A percentile compares a stretch with the other conserved stretches of the same genome.
Evolutionary conservation across 2,329 filamentous ascomycete species (phyloP).

Genomic region (Beauveria scarabaeidicola): DNA sequence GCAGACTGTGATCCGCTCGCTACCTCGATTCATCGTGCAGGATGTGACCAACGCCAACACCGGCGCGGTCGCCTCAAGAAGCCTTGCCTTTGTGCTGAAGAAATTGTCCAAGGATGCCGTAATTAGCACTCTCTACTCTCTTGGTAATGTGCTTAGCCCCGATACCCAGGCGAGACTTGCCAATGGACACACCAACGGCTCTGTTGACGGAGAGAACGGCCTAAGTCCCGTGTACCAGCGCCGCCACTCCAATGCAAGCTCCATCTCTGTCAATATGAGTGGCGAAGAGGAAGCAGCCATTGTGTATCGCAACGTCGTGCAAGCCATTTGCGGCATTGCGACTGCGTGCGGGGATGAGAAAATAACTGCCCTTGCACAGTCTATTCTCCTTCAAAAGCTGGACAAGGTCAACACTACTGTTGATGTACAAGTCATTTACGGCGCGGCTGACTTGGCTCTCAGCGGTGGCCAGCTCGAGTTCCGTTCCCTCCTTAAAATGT

Average conservation of each 20-base stretch:
- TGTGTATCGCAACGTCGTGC: constrained; percentile 83
- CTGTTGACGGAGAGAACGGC: constrained; percentile 30
- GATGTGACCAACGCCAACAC: constrained; percentile 61
- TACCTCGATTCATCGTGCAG: constrained; percentile 85
- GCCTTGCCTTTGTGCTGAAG: constrained; percentile 71
- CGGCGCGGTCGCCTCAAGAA: constrained; percentile 71
- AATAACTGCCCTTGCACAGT: constrained; percentile 85
- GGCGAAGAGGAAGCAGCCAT: constrained; percentile 71
- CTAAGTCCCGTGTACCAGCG: constrained; percentile 40
- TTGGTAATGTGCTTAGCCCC: constrained; percentile 90
- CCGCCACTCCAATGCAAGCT: constrained; percentile 59
- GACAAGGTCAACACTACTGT: constrained; percentile 72
- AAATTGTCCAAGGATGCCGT: constrained; percentile 83
- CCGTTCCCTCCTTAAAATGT: constrained; percentile 75
- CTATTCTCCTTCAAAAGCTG: constrained; percentile 94
- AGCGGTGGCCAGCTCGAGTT: constrained; percentile 76
- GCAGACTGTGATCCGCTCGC: constrained; percentile 64
- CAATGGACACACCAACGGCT: constrained; percentile 42
- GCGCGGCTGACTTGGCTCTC: constrained; percentile 69
- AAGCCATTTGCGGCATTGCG: constrained; percentile 88
- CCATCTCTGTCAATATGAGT: constrained; percentile 67
- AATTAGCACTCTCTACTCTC: constrained; percentile 89
- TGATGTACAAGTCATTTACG: constrained; percentile 77
- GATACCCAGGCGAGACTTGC: constrained; percentile 46
- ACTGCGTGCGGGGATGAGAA: constrained; percentile 75